Conservation (phyloP, 2,329 filamentous ascomycete genomes). For the Diaporthe sp. region DNA sequence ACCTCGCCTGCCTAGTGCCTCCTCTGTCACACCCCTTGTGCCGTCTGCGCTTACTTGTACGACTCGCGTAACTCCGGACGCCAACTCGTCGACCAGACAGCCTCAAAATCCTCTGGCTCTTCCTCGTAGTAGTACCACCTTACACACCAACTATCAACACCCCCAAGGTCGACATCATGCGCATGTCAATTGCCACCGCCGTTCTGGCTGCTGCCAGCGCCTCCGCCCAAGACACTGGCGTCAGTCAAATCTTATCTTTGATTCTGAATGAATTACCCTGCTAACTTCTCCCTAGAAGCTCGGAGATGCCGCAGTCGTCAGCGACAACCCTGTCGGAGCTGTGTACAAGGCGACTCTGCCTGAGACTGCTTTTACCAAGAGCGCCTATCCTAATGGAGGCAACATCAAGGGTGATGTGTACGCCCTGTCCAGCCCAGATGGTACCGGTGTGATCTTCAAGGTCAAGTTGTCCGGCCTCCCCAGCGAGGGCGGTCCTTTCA, state of each 20-base stretch:
- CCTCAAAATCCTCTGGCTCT: background rate
- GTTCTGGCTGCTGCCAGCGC: conserved; percentile 18
- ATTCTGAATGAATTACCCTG: background rate
- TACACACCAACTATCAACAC: background rate
- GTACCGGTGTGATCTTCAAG: conserved; percentile 45
- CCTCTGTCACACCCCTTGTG: conserved; percentile 3
- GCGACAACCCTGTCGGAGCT: conserved; percentile 28
- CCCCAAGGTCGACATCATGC: conserved; percentile 24
- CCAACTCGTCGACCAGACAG: background rate
- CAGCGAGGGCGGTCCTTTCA: conserved; percentile 45
- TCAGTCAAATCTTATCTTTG: background rate
- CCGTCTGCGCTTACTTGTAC: background rate
- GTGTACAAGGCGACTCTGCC: conserved; percentile 31
- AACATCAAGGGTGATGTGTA: conserved; percentile 40
- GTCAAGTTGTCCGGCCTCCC: conserved; percentile 46
- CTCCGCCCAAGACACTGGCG: conserved; percentile 23
- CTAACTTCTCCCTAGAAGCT: conserved; percentile 22
- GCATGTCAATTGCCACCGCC: background rate
- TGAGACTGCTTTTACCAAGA: conserved; percentile 26
- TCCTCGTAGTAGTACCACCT: background rate
- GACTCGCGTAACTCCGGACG: background rate
- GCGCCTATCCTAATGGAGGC: conserved; percentile 30
- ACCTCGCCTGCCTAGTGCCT: background rate
- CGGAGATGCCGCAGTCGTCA: conserved; percentile 29
- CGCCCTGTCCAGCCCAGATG: conserved; percentile 42